Conservation (phyloP, 331 rosid genomes). For the Stylosanthes scabra region DNA sequence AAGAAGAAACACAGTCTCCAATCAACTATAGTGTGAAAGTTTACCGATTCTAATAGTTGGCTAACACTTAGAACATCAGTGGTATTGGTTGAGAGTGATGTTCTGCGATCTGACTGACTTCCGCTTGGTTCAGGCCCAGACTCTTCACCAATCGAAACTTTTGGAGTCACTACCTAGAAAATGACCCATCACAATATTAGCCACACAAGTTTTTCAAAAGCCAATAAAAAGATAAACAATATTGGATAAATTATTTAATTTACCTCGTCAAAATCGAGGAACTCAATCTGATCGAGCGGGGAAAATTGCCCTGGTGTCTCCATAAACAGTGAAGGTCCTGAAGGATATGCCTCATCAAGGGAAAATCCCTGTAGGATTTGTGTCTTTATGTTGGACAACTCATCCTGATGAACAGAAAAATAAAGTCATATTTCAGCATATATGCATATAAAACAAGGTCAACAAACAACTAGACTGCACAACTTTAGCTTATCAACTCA, state of each 20-base stretch:
- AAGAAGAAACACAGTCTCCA: conserved; percentile 29
- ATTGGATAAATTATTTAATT: conserved; percentile 33
- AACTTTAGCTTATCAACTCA: conserved; percentile 3
- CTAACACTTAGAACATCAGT: conserved; percentile 76
- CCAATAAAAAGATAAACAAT: conserved; percentile 40
- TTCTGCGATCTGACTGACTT: conserved; percentile 81
- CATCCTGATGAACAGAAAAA: conserved; percentile 60
- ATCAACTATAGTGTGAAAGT: conserved; percentile 33
- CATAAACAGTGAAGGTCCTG: conserved; percentile 91
- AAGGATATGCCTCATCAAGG: conserved; percentile 90
- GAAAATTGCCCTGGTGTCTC: conserved; percentile 90
- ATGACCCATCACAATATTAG: conserved; percentile 31
- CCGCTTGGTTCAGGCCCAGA: conserved; percentile 75
- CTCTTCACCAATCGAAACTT: conserved; percentile 70
- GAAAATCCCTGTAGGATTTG: conserved; percentile 81
- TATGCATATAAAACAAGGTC: background rate
- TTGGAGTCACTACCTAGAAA: conserved; percentile 65
- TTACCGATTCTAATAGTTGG: conserved; percentile 98
- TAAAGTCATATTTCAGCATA: conserved; percentile 23
- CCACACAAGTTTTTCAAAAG: conserved; percentile 34
- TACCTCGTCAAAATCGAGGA: conserved; percentile 78
- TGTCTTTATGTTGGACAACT: conserved; percentile 70
- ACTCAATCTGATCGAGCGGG: conserved; percentile 73
- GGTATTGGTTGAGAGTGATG: conserved; percentile 69
- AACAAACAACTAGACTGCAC: background rate